A percentile compares a stretch with the other conserved stretches of the same genome.
phyloP scores from a whole-genome alignment of 768 basidiomycete genomes.

The Phylloporus sp. region DNA sequence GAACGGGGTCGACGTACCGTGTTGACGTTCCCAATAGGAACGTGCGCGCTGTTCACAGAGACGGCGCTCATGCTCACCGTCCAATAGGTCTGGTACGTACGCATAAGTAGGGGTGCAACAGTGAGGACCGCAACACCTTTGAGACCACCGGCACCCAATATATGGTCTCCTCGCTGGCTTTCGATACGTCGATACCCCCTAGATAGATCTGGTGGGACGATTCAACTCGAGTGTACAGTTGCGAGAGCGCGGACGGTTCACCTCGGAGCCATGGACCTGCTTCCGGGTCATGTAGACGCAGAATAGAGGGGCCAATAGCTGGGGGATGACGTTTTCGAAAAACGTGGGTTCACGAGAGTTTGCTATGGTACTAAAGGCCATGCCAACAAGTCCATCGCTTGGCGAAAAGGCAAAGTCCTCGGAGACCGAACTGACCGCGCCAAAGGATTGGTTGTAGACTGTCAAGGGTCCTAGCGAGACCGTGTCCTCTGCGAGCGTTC shows the following conservation, averaged over 20 bases:
- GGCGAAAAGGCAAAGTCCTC: constrained; percentile 47
- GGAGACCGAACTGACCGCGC: constrained; percentile 44
- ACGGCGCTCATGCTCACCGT: constrained; percentile 46
- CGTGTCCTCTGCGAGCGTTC: constrained; percentile 45
- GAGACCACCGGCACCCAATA: constrained; percentile 36
- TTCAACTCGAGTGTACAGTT: not conserved
- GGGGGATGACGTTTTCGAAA: constrained; percentile 56
- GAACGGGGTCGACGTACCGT: constrained; percentile 16
- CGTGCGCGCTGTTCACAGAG: constrained; percentile 28
- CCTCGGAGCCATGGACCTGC: constrained; percentile 43
- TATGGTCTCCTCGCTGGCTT: constrained; percentile 22
- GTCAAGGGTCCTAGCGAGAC: constrained; percentile 44
- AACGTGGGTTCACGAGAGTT: constrained; percentile 45
- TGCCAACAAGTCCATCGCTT: constrained; percentile 54
- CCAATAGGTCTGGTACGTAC: constrained; percentile 57
- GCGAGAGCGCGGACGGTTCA: constrained; percentile 19
- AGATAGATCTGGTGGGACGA: constrained; percentile 10
- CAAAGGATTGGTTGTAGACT: constrained; percentile 50
- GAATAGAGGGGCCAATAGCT: constrained; percentile 46
- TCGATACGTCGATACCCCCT: constrained; percentile 34
- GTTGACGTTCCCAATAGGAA: not conserved
- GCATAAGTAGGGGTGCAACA: not conserved
- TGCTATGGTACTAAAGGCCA: constrained; percentile 58
- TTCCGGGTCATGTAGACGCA: constrained; percentile 51
- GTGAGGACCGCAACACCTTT: constrained; percentile 28